phyloP scores from a whole-genome alignment of 306 rosid genomes.

The Quercus cerris region DNA sequence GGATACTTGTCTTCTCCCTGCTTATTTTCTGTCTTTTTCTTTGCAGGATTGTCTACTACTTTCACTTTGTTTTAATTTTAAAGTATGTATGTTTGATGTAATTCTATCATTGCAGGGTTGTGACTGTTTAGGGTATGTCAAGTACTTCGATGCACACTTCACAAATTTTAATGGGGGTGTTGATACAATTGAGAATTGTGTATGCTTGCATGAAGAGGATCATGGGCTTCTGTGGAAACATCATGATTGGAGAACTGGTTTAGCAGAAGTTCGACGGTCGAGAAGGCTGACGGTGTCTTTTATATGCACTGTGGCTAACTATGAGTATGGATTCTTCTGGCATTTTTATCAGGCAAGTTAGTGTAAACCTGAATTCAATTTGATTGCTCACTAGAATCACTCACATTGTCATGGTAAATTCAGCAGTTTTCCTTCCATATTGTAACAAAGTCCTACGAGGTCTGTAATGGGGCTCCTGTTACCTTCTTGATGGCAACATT shows the following conservation, averaged over 20 bases:
- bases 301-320: constrained; percentile 80
- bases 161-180: constrained; percentile 74
- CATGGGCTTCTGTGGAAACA: constrained; percentile 86
- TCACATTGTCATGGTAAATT: neutral
- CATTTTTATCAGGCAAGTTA: constrained; percentile 79
- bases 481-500: constrained; percentile 4
- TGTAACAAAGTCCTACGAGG: neutral
- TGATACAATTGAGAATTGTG: constrained; percentile 81
- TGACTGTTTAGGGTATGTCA: constrained; percentile 75
- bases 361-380: neutral
- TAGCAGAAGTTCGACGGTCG: constrained; percentile 79
- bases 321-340: constrained; percentile 82
- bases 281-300: constrained; percentile 77
- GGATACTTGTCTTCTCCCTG: constrained; percentile 1
- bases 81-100: constrained; percentile 14
- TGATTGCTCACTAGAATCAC: constrained; percentile 12
- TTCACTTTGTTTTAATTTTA: constrained; percentile 3
- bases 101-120: constrained; percentile 56
- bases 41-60: neutral
- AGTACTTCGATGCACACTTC: constrained; percentile 74
- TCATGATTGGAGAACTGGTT: constrained; percentile 87
- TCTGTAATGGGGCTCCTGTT: neutral
- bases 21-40: neutral
- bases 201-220: constrained; percentile 82
- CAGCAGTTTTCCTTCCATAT: neutral